Evolutionary conservation across 192 early-diverging fungal genomes (phyloP), one percentile per base, ranked within the genome.

Genomic region (Physocladia obscura): DNA sequence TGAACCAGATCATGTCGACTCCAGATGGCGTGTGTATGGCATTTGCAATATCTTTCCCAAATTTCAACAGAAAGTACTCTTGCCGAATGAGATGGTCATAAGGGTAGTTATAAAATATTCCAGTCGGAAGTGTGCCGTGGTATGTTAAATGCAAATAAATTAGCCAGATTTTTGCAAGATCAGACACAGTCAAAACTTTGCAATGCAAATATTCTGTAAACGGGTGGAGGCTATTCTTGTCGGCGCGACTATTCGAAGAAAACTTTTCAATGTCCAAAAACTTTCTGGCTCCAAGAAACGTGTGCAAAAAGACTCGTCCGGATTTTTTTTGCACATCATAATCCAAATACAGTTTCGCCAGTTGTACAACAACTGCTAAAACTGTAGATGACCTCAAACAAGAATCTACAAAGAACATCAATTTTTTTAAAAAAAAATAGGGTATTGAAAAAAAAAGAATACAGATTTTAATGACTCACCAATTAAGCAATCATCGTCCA

Each of bases 61-160:
- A 68, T 56, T 52, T 52, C 31, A 68, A 56, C 15, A 54, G 17
- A 40, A 68, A 68, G 22, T 26, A 56, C 27, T 68, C 51, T 2
- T 34, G 24, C 19, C 65, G 50, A 11, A 68, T 8, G 0, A 68
- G 29, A 40, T 26, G 39, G 50, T 57, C 37, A 35, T 68, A 31
- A 19, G 65, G 65, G 29, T 68, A 57, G 17, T 49, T 11, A 19
- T 22, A 24, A 29, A 68, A 68, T 19, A 68, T 22, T 22, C 21
- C 2, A 17, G 4, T 6, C 35, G 65, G 65, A 1, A 68, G 11
- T 22, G 31, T 6, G 15, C 65, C 65, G 36, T 68, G 37, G 52
- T 68, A 68, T 19, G 56, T n/a, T 8, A 68, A 39, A 36, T 68
- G 65, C 4, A 68, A 26, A 36, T 68, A 68, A 15, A 56, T 56